Evolutionary conservation across 345 rosid species (phyloP).

Genomic region (Populus tremula): DNA sequence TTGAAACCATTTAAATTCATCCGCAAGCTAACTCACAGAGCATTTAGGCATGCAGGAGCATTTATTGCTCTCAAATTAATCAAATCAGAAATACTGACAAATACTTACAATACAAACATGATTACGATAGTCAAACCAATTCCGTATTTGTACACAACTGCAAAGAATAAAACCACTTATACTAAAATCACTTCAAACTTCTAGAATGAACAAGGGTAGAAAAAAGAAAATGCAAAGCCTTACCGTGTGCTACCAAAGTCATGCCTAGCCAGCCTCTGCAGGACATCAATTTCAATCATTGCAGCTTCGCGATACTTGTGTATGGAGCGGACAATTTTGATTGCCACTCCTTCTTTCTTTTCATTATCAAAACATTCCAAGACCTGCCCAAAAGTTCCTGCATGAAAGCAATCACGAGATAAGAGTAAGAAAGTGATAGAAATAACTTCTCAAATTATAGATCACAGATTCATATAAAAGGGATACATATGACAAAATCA

Average conservation of each 20-base stretch:
- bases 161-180: constrained; percentile 43
- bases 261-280: constrained; percentile 30
- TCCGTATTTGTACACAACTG: constrained; percentile 38
- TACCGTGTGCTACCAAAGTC: constrained; percentile 23
- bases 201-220: constrained; percentile 17
- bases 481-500: background rate
- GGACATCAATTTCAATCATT: constrained; percentile 34
- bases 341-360: constrained; percentile 25
- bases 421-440: background rate
- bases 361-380: constrained; percentile 30
- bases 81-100: constrained; percentile 27
- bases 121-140: constrained; percentile 39
- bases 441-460: background rate
- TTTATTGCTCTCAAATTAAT: constrained; percentile 33
- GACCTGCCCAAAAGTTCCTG: constrained; percentile 32
- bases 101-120: constrained; percentile 36
- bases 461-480: background rate
- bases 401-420: background rate
- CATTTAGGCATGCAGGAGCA: constrained; percentile 31
- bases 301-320: constrained; percentile 33
- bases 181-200: constrained; percentile 39
- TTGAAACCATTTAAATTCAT: constrained; percentile 25
- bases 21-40: constrained; percentile 40
- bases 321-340: constrained; percentile 32
- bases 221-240: constrained; percentile 12